Conservation (phyloP, 495 filamentous ascomycete species). For the Aspergillus affinis region DNA sequence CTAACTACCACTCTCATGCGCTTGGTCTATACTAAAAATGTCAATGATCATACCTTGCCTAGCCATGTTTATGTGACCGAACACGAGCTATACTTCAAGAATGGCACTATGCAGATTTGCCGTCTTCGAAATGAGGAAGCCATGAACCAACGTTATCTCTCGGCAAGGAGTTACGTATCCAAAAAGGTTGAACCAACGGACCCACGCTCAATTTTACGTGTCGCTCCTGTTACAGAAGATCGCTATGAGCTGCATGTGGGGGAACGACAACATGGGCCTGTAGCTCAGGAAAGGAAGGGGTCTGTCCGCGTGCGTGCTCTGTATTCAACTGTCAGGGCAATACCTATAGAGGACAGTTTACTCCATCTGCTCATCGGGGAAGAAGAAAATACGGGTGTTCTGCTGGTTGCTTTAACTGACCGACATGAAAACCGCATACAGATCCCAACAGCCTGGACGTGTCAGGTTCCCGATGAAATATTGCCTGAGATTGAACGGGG, state of each 20-base stretch:
- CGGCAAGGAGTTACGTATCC: background rate
- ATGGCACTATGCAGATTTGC: conserved; percentile 2
- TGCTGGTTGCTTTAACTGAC: background rate
- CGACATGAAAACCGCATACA: background rate
- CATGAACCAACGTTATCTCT: conserved; percentile 7
- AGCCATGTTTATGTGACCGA: background rate
- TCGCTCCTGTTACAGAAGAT: background rate
- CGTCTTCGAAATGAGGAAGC: background rate
- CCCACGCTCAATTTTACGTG: background rate
- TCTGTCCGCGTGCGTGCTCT: background rate
- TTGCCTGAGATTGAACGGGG: too few species aligned
- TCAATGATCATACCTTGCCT: background rate
- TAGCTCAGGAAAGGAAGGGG: background rate
- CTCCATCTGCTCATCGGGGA: background rate
- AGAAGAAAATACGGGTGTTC: background rate
- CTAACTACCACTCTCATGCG: background rate
- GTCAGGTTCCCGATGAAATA: background rate
- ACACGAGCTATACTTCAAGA: background rate
- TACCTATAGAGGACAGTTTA: background rate
- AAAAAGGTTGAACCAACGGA: background rate
- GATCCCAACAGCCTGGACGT: background rate
- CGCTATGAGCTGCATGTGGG: background rate
- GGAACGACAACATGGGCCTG: background rate
- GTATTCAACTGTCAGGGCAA: background rate
- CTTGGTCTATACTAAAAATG: background rate